Percentiles rank a stretch among this genome's conserved stretches.
phyloP scores from a whole-genome alignment of 2,329 filamentous ascomycete species.

The Fusarium irregulare region DNA sequence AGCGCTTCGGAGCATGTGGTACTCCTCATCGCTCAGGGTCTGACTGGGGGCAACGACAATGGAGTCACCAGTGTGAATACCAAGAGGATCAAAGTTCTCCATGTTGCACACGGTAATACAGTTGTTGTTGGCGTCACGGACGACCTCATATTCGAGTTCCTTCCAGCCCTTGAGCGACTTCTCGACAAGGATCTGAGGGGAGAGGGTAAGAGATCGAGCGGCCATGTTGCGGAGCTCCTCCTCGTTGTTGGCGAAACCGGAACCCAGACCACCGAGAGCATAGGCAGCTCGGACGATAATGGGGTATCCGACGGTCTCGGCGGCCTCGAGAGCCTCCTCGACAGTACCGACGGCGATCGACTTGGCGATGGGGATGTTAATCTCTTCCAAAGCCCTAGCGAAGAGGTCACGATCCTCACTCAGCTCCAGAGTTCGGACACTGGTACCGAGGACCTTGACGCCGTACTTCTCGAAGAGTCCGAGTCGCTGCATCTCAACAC shows the following conservation, averaged over 20 bases:
- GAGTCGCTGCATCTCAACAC: constrained; percentile 96
- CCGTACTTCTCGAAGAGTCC: constrained; percentile 95
- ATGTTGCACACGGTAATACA: constrained; percentile 95
- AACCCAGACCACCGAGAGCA: constrained; percentile 93
- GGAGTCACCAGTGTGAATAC: constrained; percentile 97
- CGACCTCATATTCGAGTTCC: constrained; percentile 98
- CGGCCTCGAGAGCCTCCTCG: constrained; percentile 91
- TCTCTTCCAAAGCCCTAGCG: constrained; percentile 94
- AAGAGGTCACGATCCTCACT: constrained; percentile 97
- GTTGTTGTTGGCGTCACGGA: constrained; percentile 97
- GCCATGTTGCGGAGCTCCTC: constrained; percentile 95
- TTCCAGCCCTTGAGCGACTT: constrained; percentile 99
- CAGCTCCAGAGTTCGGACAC: constrained; percentile 91
- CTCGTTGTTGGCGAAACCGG: constrained; percentile 92
- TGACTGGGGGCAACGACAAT: constrained; percentile 98
- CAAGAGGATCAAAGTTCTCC: constrained; percentile 93
- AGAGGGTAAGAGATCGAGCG: constrained; percentile 89
- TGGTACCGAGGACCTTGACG: constrained; percentile 95
- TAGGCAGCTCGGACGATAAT: constrained; percentile 98
- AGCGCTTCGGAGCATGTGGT: constrained; percentile 98
- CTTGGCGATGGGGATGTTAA: constrained; percentile 96
- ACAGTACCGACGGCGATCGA: constrained; percentile 92
- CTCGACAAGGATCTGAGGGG: constrained; percentile 96
- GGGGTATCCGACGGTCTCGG: constrained; percentile 88
- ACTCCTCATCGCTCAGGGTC: constrained; percentile 97